phyloP scores from a whole-genome alignment of 2,329 filamentous ascomycete species.

The Colletotrichum tabaci region DNA sequence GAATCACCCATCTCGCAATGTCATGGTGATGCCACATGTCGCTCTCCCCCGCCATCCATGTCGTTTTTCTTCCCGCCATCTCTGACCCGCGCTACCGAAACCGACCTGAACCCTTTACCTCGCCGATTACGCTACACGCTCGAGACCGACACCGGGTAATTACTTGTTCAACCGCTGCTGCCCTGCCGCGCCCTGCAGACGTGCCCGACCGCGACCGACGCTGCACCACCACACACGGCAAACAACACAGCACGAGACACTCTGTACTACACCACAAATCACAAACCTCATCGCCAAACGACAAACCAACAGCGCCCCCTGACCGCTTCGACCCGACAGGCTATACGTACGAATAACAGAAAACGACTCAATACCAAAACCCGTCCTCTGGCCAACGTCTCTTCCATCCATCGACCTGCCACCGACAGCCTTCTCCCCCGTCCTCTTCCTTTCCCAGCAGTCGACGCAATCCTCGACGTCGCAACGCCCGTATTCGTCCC shows the following conservation, averaged over 20 bases:
- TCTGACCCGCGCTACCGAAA: background rate
- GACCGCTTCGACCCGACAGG: background rate
- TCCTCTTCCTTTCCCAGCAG: no score
- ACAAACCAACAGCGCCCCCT: slow-evolving; percentile 3
- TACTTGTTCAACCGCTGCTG: slow-evolving; percentile 9
- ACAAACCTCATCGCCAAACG: slow-evolving; percentile 28
- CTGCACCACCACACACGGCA: slow-evolving; percentile 14
- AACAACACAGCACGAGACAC: slow-evolving; percentile 12
- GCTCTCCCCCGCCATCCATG: slow-evolving; percentile 31
- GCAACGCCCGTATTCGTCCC: background rate
- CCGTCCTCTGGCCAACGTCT: background rate
- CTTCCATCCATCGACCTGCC: background rate
- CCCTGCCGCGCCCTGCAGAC: slow-evolving; percentile 13
- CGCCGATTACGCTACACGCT: no score
- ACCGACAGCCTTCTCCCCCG: background rate
- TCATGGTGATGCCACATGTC: slow-evolving; percentile 42
- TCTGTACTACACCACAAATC: slow-evolving; percentile 12
- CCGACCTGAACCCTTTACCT: no score
- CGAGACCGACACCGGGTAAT: slow-evolving; percentile 7
- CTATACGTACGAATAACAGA: no score
- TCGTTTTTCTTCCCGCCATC: slow-evolving; percentile 14
- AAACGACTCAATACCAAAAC: background rate
- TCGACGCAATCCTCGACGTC: slow-evolving; percentile 9
- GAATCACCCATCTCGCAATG: slow-evolving; percentile 29
- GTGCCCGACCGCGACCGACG: slow-evolving; percentile 37